phyloP scores from a whole-genome alignment of 1,139 yeast species.

The Starmera stellimalicola region DNA sequence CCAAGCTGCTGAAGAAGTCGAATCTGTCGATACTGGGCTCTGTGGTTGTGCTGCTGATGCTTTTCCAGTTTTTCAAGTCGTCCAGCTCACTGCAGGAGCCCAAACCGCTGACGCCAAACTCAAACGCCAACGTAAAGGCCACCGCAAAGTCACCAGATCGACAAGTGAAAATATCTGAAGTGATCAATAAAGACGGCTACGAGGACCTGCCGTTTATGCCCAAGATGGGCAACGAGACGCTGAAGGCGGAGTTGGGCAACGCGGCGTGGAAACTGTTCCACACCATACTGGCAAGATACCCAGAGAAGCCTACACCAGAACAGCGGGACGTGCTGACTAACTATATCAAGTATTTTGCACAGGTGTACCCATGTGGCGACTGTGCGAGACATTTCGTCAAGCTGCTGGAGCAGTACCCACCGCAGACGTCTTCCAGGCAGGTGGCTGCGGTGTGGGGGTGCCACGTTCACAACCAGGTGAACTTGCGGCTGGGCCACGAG shows the following conservation, averaged over 20 bases:
- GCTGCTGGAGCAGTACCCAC: slow-evolving; percentile 65
- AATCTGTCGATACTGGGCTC: slow-evolving; percentile 6
- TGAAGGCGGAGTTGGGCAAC: slow-evolving; percentile 46
- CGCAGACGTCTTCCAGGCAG: slow-evolving; percentile 69
- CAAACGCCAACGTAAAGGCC: background rate
- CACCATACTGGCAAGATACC: slow-evolving; percentile 85
- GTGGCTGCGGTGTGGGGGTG: slow-evolving; percentile 97
- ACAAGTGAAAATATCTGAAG: background rate
- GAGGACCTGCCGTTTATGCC: slow-evolving; percentile 59
- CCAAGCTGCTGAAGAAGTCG: slow-evolving; percentile 4
- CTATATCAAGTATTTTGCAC: slow-evolving; percentile 54
- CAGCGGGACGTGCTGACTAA: slow-evolving; percentile 53
- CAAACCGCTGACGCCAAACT: slow-evolving; percentile 13
- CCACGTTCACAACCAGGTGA: slow-evolving; percentile 82
- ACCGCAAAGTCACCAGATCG: too few relatives aligned
- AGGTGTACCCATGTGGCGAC: slow-evolving; percentile 88
- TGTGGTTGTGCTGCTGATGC: slow-evolving; percentile 4
- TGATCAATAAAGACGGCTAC: background rate
- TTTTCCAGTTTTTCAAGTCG: slow-evolving; percentile 12
- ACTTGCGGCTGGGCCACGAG: slow-evolving; percentile 58
- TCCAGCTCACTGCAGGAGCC: slow-evolving; percentile 15
- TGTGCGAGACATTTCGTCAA: slow-evolving; percentile 86
- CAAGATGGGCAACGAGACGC: slow-evolving; percentile 58
- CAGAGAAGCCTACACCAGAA: slow-evolving; percentile 60
- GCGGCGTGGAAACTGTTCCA: slow-evolving; percentile 90